Evolutionary conservation across 495 filamentous ascomycete genomes (phyloP).

Genomic region (Daldinia bambusicola): DNA sequence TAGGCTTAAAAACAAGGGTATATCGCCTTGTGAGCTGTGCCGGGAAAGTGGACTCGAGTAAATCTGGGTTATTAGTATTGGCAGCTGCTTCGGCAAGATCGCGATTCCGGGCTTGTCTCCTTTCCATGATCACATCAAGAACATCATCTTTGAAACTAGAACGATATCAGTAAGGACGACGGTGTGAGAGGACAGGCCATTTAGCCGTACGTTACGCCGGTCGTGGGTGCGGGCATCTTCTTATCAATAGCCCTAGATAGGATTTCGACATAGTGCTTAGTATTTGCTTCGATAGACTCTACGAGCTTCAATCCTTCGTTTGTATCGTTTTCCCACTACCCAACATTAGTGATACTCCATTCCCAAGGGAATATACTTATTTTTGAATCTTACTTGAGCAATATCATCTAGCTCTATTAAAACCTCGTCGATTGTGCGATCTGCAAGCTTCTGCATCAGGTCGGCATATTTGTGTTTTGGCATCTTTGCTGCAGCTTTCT

Average conservation of each 20-base stretch:
- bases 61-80: constrained; percentile 68
- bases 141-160: constrained; percentile 94
- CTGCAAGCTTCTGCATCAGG: constrained; percentile 85
- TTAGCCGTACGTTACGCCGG: constrained; percentile 74
- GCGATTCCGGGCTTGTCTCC: constrained; percentile 87
- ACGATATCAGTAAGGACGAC: constrained; percentile 28
- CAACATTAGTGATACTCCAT: constrained; percentile 21
- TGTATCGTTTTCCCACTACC: constrained; percentile 76
- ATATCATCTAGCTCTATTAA: constrained; percentile 92
- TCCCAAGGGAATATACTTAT: neutral
- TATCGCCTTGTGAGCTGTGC: constrained; percentile 92
- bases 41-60: constrained; percentile 77
- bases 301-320: constrained; percentile 80
- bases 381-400: constrained; percentile 64
- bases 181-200: constrained; percentile 2
- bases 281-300: constrained; percentile 85
- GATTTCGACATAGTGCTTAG: constrained; percentile 94
- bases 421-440: constrained; percentile 77
- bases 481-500: constrained; percentile 57
- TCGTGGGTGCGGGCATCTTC: constrained; percentile 80
- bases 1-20: constrained; percentile 93
- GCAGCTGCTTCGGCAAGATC: constrained; percentile 74
- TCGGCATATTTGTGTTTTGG: constrained; percentile 90
- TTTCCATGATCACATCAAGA: constrained; percentile 93
- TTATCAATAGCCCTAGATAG: constrained; percentile 88